phyloP scores from a whole-genome alignment of 139 green algal species.

The Gonium pectorale region DNA sequence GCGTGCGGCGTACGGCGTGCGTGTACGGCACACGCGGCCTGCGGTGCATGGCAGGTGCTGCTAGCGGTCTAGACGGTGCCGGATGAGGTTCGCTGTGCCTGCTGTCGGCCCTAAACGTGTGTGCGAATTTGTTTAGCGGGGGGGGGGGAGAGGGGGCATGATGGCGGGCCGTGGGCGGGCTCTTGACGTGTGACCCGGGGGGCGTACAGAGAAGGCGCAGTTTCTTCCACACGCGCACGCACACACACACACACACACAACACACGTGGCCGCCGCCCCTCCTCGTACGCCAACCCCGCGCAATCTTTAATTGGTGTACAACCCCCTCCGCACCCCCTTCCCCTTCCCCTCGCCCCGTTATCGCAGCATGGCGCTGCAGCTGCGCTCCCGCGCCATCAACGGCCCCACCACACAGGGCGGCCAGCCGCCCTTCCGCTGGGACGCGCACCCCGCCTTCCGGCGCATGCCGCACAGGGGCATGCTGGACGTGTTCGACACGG shows the following conservation, averaged over 20 bases:
- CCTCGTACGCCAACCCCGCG: no score
- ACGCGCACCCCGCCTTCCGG: slow-evolving; percentile 12
- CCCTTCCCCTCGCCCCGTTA: slow-evolving; percentile 56
- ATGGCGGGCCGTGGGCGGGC: neutral
- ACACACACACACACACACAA: no score
- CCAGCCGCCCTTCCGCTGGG: slow-evolving; percentile 63
- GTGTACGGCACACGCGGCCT: neutral
- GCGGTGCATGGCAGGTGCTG: neutral
- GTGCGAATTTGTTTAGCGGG: no score
- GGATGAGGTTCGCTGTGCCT: no score
- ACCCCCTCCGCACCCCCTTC: neutral
- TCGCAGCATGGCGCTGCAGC: slow-evolving; percentile 56
- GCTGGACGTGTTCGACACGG: slow-evolving; percentile 53
- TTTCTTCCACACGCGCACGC: no score
- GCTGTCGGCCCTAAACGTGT: no score
- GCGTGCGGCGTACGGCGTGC: neutral
- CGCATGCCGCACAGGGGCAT: slow-evolving; percentile 56
- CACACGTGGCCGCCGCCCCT: no score
- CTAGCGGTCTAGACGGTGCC: no score
- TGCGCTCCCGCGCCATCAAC: slow-evolving; percentile 60
- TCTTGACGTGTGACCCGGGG: no score
- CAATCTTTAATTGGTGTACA: no score
- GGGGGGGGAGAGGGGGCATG: neutral
- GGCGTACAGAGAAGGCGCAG: no score
- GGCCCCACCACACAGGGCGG: slow-evolving; percentile 38